Base-by-base conservation (phyloP, 2,329 filamentous ascomycete genomes). In the Aspergillus melleus region DNA sequence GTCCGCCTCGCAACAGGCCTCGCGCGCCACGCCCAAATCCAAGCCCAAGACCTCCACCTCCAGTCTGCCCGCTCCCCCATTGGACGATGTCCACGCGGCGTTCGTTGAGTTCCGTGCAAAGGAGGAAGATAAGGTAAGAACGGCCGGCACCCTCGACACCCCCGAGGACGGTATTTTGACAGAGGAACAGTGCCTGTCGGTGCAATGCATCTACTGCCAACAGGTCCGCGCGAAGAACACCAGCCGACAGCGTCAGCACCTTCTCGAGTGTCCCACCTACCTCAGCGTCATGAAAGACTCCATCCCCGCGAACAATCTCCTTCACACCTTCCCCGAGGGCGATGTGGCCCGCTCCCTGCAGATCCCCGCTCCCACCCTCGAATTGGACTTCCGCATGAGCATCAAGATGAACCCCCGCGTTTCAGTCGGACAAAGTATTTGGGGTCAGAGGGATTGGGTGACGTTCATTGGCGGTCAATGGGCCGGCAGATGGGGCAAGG, bases 331-430 rank as follows among this genome's bases (percentile, higher is more conserved):
- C 65, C 80, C 80, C 30, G 79, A 81, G 66, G 78, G 78, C 51
- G 79, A 82, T 68, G 71, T 80, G 54, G 79, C 79, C 22, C 79
- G 79, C 19, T 80, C 78, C 10, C 67, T 81, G 50, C 77, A 79
- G 63, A 73, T 82, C 29, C 81, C 81, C 9, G 73, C 76, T 6
- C 81, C 81, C 0, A 72, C 73, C 5, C 75, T 83, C 30, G 80
- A 82, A 61, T 74, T 83, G 50, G 81, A 83, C 65, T 83, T 83
- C 71, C 79, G 81, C 53, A 81, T 83, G 74, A 81, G 79, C 66
- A 77, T 83, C 57, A 81, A 81, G 64, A 70, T 83, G 66, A 83
- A 83, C 63, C 81, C 81, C 2, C 79, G 79, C 59, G 78, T 83
- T 19, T 70, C 74, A 2, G 75, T 83, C 16, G 81, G 81, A 3